Evolutionary conservation across 345 rosid genomes (phyloP).

Genomic region (Populus deltoides): DNA sequence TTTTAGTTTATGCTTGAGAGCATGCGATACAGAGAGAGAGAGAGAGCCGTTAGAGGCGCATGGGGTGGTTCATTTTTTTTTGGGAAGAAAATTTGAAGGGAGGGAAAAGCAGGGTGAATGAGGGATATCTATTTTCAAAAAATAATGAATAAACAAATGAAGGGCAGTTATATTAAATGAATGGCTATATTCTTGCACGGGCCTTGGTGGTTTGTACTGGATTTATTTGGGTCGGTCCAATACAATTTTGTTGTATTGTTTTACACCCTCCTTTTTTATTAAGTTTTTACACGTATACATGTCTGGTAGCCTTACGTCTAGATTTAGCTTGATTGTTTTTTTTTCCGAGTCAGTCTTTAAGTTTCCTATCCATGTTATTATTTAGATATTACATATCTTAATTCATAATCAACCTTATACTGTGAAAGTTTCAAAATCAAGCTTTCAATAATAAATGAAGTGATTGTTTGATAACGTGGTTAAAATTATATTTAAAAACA

Average conservation of each 20-base stretch:
- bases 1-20: conserved; percentile 23
- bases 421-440: no score
- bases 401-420: no score
- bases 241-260: background rate
- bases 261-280: no score
- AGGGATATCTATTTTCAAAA: conserved; percentile 23
- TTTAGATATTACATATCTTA: no score
- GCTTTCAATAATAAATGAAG: no score
- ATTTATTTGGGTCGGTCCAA: background rate
- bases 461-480: no score
- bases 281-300: no score
- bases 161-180: conserved; percentile 8
- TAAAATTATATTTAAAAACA: no score
- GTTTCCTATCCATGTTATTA: no score
- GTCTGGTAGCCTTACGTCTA: no score
- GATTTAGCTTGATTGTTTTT: no score
- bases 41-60: conserved; percentile 22
- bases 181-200: background rate
- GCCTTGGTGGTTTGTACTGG: background rate
- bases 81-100: conserved; percentile 33
- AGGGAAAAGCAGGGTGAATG: conserved; percentile 23
- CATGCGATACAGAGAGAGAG: background rate
- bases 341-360: no score
- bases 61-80: background rate
- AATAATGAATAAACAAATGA: background rate